These are phyloP conservation scores for Saccharomycopsis guyanensis DNA, from an alignment of 805 yeast species.

Conservation along the genomic window DNA sequence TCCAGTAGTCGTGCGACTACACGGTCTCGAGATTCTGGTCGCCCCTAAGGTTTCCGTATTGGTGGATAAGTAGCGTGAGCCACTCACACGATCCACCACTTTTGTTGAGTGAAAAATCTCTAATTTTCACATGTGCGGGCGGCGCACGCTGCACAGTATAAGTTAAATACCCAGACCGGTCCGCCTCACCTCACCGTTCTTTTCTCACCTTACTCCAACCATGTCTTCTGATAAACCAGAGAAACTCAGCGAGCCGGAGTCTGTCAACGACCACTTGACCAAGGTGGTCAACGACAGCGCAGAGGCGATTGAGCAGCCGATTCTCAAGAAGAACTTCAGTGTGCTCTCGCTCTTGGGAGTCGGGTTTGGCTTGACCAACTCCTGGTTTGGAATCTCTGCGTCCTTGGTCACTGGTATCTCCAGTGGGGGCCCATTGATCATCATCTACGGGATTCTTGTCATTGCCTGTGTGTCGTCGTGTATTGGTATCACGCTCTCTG, in stretches of 20 bases:
- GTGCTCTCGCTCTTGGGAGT: conserved; percentile 45
- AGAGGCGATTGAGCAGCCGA: conserved; percentile 22
- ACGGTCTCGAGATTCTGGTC: no score
- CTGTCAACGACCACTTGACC: conserved; percentile 9
- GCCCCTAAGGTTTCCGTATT: background rate
- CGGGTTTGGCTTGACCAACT: conserved; percentile 53
- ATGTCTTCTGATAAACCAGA: background rate
- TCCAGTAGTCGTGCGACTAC: no score
- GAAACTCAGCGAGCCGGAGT: conserved; percentile 5
- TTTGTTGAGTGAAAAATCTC: background rate
- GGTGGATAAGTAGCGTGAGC: background rate
- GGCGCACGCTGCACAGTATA: no score
- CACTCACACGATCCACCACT: no score
- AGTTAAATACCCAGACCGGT: no score
- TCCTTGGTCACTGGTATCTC: conserved; percentile 46
- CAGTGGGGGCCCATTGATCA: conserved; percentile 52
- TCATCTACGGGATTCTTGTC: conserved; percentile 49
- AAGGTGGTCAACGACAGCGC: background rate
- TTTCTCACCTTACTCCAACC: no score
- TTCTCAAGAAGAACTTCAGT: conserved; percentile 33
- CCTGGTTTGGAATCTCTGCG: conserved; percentile 56
- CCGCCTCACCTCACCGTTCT: no score
- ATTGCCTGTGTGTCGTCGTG: conserved; percentile 39
- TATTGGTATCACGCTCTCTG: conserved; percentile 46
- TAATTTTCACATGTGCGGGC: background rate